Evolutionary conservation across 2,329 filamentous ascomycete species (phyloP).

Genomic region (Bimuria novae-zelandiae): DNA sequence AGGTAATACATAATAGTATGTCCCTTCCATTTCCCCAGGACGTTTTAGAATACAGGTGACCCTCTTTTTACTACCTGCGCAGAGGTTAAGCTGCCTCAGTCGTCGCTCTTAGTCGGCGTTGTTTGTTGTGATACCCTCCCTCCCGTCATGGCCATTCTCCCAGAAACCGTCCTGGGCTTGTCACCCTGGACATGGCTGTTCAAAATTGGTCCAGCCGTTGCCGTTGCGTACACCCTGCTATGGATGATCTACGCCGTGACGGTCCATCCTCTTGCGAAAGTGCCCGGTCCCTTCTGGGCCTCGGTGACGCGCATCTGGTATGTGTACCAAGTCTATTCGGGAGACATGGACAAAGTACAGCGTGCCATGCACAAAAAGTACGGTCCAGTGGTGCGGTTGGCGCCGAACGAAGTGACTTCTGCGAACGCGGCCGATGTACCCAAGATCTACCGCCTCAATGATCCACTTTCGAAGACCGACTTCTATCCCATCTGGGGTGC

Average conservation of each 20-base stretch:
- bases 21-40: not conserved
- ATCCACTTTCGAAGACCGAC: conserved; percentile 20
- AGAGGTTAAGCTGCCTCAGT: not conserved
- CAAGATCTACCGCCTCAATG: conserved; percentile 20
- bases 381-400: conserved; percentile 19
- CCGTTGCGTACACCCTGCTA: conserved; percentile 10
- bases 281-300: conserved; percentile 24
- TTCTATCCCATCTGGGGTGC: conserved; percentile 20
- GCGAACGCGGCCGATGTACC: conserved; percentile 16
- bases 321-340: conserved; percentile 17
- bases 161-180: conserved; percentile 6
- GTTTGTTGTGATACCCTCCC: not conserved
- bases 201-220: not conserved
- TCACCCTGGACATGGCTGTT: conserved; percentile 7
- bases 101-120: not conserved
- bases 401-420: conserved; percentile 25
- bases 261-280: conserved; percentile 19
- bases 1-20: not conserved
- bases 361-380: conserved; percentile 17
- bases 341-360: conserved; percentile 19
- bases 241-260: conserved; percentile 22
- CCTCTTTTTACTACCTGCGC: not conserved
- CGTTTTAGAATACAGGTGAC: not conserved
- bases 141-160: conserved; percentile 6
- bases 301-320: conserved; percentile 24